Conservation (phyloP, 305 asterid genomes). For the Solanum hybrid region DNA sequence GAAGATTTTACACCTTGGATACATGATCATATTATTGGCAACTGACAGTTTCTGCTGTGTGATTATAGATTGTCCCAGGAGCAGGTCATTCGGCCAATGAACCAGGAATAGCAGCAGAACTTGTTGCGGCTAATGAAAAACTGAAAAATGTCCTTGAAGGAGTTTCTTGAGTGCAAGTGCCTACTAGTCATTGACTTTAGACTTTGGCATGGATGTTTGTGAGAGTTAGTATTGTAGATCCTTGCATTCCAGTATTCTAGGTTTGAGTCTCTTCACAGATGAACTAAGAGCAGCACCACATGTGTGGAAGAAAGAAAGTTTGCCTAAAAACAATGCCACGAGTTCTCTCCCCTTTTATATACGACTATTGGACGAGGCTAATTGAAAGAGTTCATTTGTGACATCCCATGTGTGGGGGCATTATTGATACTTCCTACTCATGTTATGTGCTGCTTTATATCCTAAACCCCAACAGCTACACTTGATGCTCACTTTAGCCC, state of each 20-base stretch:
- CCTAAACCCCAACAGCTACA: not conserved
- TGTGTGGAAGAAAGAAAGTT: not conserved
- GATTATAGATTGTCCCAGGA: constrained; percentile 52
- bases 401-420: not conserved
- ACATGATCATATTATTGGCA: not conserved
- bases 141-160: constrained; percentile 38
- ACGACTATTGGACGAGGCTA: not conserved
- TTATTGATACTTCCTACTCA: not conserved
- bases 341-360: not conserved
- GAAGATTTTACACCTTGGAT: not conserved
- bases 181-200: not conserved
- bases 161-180: not conserved
- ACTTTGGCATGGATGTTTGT: not conserved
- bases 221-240: not conserved
- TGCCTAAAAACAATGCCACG: not conserved
- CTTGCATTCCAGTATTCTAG: not conserved
- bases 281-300: not conserved
- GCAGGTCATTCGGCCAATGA: constrained; percentile 98
- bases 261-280: not conserved
- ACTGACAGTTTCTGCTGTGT: not conserved
- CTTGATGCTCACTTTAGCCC: not conserved
- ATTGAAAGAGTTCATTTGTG: not conserved
- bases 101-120: constrained; percentile 64
- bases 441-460: not conserved
- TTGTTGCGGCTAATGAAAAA: constrained; percentile 79